Conservation (phyloP, 371 early-diverging fungal genomes). For the Saksenaea oblongispora region DNA sequence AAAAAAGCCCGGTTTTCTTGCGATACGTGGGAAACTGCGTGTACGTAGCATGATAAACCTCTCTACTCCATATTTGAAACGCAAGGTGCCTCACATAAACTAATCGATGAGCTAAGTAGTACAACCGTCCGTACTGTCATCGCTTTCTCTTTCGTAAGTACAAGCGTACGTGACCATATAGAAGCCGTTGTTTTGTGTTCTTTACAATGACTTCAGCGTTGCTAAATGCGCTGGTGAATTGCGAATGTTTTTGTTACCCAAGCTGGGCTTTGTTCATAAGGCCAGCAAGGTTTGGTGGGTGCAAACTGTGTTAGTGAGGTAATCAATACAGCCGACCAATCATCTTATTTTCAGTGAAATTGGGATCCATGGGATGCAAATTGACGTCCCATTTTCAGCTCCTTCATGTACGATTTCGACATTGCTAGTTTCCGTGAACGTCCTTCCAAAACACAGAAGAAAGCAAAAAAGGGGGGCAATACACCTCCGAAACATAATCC, state of each 20-base stretch:
- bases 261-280: not conserved
- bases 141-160: no score
- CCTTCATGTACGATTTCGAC: conserved; percentile 36
- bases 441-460: not conserved
- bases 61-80: no score
- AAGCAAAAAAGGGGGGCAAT: not conserved
- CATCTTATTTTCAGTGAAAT: not conserved
- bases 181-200: no score
- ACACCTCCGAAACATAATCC: conserved; percentile 4
- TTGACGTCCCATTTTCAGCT: not conserved
- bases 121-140: no score
- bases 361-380: no score
- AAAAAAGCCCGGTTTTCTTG: no score
- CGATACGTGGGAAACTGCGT: no score
- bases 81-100: no score
- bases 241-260: not conserved
- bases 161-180: no score
- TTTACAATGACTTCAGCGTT: no score
- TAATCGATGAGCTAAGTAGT: no score
- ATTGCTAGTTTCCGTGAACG: conserved; percentile 23
- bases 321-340: not conserved
- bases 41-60: no score
- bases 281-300: conserved; percentile 1
- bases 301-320: not conserved
- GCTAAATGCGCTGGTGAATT: not conserved